Percentiles rank a stretch among this genome's conserved stretches.
Conservation (phyloP, 768 basidiomycete species). For the Naematelia aurantialba region DNA sequence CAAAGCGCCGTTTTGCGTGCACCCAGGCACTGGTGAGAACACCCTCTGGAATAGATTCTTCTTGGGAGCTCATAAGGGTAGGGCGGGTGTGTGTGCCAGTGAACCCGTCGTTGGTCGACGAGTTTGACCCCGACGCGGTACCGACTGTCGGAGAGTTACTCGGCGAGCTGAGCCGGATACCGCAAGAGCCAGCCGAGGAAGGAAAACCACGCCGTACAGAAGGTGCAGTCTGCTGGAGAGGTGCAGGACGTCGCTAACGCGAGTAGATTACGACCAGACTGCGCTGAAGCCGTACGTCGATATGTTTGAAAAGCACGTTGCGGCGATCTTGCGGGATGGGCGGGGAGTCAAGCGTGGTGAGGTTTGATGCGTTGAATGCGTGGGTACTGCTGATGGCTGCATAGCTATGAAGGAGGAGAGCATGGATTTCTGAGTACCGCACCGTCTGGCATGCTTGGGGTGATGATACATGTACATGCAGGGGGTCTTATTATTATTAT, state of each 20-base stretch:
- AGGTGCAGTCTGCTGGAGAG: constrained; percentile 20
- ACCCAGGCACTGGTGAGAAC: constrained; percentile 71
- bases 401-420: constrained; percentile 27
- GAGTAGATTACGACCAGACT: constrained; percentile 75
- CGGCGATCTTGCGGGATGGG: constrained; percentile 49
- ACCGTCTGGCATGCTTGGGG: background rate
- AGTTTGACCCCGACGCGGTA: constrained; percentile 77
- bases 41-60: background rate
- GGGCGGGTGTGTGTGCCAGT: constrained; percentile 93
- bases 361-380: constrained; percentile 9
- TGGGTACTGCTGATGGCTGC: background rate
- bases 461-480: no score
- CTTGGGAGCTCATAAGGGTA: constrained; percentile 5
- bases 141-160: constrained; percentile 85
- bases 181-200: constrained; percentile 20
- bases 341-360: constrained; percentile 45
- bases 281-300: constrained; percentile 85
- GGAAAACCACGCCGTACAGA: constrained; percentile 14
- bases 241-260: background rate
- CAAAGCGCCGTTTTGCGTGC: constrained; percentile 94
- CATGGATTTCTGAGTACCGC: constrained; percentile 22
- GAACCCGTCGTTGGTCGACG: constrained; percentile 67
- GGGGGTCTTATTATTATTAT: background rate
- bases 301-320: constrained; percentile 72
- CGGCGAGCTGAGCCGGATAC: constrained; percentile 63